Conservation (phyloP, 192 early-diverging fungal species). For the Funneliformis geosporum region DNA sequence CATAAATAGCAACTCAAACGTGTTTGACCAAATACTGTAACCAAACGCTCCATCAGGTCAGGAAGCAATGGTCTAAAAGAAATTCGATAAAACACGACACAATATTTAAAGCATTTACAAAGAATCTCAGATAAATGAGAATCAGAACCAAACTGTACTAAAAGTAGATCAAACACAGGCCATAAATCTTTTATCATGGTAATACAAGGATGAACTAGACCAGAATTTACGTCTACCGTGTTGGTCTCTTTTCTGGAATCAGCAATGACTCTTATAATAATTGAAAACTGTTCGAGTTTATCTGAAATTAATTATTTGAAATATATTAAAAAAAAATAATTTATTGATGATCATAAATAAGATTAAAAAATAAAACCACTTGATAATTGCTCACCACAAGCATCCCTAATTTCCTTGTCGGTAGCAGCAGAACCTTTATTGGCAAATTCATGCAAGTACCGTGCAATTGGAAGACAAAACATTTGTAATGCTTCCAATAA, state of each 20-base stretch:
- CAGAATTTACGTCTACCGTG: constrained; percentile 17
- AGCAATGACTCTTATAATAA: constrained; percentile 15
- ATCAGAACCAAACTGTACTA: constrained; percentile 53
- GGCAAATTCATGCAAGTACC: constrained; percentile 66
- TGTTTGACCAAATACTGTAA: constrained; percentile 68
- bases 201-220: constrained; percentile 66
- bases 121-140: constrained; percentile 51
- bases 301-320: constrained; percentile 34
- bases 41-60: constrained; percentile 60
- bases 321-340: constrained; percentile 40
- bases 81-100: constrained; percentile 57
- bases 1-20: constrained; percentile 76
- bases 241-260: constrained; percentile 6
- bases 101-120: constrained; percentile 58
- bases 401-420: constrained; percentile 40
- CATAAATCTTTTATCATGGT: constrained; percentile 68
- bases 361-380: neutral
- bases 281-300: constrained; percentile 23
- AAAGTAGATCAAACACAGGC: constrained; percentile 66
- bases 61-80: constrained; percentile 60
- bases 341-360: constrained; percentile 36
- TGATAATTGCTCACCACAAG: constrained; percentile 37
- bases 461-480: constrained; percentile 75
- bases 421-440: constrained; percentile 38
- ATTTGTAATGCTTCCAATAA: constrained; percentile 63